Base-by-base conservation (phyloP, 352 stramenopile species). In the Globisporangium okanoganense region DNA sequence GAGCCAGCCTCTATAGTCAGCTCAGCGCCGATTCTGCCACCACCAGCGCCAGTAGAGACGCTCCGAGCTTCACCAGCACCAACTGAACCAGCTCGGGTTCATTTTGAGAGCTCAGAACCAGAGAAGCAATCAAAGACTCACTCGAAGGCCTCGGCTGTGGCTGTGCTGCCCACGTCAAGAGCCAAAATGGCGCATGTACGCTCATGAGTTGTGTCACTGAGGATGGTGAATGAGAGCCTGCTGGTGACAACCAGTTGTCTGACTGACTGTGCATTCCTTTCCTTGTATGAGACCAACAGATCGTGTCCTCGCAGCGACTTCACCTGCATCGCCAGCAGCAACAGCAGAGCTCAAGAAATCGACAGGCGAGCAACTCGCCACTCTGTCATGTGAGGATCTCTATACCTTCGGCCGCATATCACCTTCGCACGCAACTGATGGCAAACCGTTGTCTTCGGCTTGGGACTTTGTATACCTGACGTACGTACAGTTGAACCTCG, bases 321-420 rank as follows among this genome's bases (percentile, higher is more conserved):
- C 45, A 56, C 44, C 20, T 62, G 27, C 56, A 62, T 27, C 56
- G 44, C 4, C 56, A 62, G 44, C 41, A 62, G 56, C 56, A 55
- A 12, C 47, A 62, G 14, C 56, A 62, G 12, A 35, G 18, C 41
- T 22, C 3, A 35, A 45, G 25, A 12, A 24, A 22, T 24, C 31
- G 13, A 48, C 18, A 45, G 5, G 44, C 20, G 20, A 35, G 2
- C 13, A 2, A 27, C 24, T 40, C 47, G 1, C 16, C 31, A 8
- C 29, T 56, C 31, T 62, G 49, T 33, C 45, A 56, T 16, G 44
- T 62, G 27, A 24, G 31, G 3, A 9, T 38, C 6, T 9, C 31
- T 13, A 14, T 51, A 12, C 5, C 22, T 20, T n/a, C 16, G 18
- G 20, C 10, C 5, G 7, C 40, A 29, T n/a, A 7, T 24, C n/a